These are phyloP conservation scores for Scutellaria baicalensis DNA, from an alignment of 257 asterid genomes.

Conservation along the genomic window DNA sequence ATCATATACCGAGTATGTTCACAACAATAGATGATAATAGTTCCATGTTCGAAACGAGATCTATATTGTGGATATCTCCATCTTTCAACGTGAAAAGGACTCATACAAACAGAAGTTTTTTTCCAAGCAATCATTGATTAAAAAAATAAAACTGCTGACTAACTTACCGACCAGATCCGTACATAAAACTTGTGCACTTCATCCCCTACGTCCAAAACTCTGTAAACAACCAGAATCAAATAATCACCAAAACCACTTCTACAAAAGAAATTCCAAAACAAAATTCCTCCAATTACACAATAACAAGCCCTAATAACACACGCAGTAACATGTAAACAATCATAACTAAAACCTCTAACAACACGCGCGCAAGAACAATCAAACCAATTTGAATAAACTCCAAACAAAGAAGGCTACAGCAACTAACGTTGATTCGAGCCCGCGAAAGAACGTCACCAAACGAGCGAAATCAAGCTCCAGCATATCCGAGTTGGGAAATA, in stretches of 20 bases:
- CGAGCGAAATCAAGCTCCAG: constrained; percentile 27
- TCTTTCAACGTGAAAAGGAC: neutral
- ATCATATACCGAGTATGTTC: neutral
- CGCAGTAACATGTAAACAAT: neutral
- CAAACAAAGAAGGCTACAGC: neutral
- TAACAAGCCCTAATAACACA: neutral
- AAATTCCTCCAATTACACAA: neutral
- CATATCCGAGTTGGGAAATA: constrained; percentile 16
- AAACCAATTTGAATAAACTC: neutral
- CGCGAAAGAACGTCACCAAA: constrained; percentile 26
- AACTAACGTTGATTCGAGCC: constrained; percentile 39
- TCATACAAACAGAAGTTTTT: neutral
- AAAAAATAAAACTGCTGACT: neutral
- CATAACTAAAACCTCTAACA: neutral
- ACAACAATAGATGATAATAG: neutral
- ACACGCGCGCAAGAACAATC: neutral
- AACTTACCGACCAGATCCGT: constrained; percentile 32
- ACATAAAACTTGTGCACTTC: constrained; percentile 22
- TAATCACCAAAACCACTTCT: neutral
- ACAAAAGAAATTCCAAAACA: neutral
- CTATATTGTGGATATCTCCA: neutral
- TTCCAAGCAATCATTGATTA: neutral
- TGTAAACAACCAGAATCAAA: constrained; percentile 20
- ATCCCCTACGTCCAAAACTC: constrained; percentile 32
- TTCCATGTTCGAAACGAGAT: neutral